phyloP scores from a whole-genome alignment of 768 basidiomycete genomes.

The Crucibulum laeve region DNA sequence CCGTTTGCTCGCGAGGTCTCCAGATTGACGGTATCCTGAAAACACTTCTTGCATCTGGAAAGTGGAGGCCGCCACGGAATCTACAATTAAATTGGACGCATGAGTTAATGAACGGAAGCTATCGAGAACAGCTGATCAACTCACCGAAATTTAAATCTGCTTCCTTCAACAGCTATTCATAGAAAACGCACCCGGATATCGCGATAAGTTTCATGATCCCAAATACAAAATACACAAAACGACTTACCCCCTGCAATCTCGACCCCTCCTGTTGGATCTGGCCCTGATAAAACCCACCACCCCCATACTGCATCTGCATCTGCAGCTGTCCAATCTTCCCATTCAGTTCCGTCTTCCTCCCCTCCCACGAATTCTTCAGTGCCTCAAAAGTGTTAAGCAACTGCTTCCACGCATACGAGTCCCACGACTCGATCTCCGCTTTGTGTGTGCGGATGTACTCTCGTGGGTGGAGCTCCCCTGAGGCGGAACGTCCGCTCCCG shows the following conservation, averaged over 20 bases:
- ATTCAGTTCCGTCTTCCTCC: slow-evolving; percentile 52
- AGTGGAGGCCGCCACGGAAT: slow-evolving; percentile 61
- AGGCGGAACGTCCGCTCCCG: slow-evolving; percentile 20
- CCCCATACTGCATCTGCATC: slow-evolving; percentile 40
- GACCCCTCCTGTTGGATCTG: slow-evolving; percentile 53
- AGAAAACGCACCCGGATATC: slow-evolving; percentile 2
- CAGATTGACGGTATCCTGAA: slow-evolving; percentile 68
- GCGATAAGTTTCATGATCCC: slow-evolving; percentile 2
- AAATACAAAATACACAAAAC: slow-evolving; percentile 1
- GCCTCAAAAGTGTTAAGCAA: slow-evolving; percentile 56
- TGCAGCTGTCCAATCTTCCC: slow-evolving; percentile 37
- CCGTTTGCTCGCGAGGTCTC: slow-evolving; percentile 64
- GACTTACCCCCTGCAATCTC: slow-evolving; percentile 56
- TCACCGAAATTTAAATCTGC: slow-evolving; percentile 49
- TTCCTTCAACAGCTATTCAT: slow-evolving; percentile 47
- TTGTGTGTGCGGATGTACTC: slow-evolving; percentile 66
- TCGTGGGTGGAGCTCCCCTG: slow-evolving; percentile 57
- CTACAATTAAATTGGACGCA: slow-evolving; percentile 22
- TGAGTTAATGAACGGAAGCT: neutral
- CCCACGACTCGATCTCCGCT: slow-evolving; percentile 67
- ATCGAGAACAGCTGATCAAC: slow-evolving; percentile 10
- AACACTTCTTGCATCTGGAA: slow-evolving; percentile 79
- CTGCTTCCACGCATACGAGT: slow-evolving; percentile 69
- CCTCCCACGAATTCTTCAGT: slow-evolving; percentile 64
- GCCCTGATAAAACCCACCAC: slow-evolving; percentile 39